A percentile compares a stretch with the other conserved stretches of the same genome.
Conservation (phyloP, 2,329 filamentous ascomycete species). For the Lachnellula arida region DNA sequence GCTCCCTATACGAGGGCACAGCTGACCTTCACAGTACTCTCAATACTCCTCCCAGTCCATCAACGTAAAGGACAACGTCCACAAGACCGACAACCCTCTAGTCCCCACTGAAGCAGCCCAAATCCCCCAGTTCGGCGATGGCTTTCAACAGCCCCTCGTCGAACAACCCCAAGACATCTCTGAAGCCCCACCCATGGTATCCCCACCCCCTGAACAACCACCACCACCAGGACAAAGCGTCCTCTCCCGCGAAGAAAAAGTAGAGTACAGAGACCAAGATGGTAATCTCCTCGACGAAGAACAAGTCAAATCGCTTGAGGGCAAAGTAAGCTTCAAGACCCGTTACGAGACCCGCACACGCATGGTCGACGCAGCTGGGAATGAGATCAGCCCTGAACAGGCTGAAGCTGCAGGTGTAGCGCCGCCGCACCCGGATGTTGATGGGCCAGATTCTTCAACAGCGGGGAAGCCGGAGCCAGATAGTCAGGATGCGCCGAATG, state of each 20-base stretch:
- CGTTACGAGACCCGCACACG: constrained; percentile 92
- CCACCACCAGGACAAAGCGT: constrained; percentile 25
- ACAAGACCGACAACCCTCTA: constrained; percentile 28
- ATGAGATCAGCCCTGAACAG: constrained; percentile 51
- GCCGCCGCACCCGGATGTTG: constrained; percentile 38
- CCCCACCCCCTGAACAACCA: constrained; percentile 15
- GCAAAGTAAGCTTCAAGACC: constrained; percentile 93
- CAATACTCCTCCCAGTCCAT: constrained; percentile 31
- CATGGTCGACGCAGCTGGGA: constrained; percentile 73
- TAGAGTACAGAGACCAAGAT: constrained; percentile 93
- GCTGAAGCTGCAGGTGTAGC: constrained; percentile 25
- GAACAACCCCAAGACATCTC: constrained; percentile 26
- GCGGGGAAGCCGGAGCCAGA: constrained; percentile 35
- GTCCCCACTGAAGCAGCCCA: constrained; percentile 25
- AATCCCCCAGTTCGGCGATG: constrained; percentile 14
- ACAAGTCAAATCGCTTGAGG: constrained; percentile 77
- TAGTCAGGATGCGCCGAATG: constrained; percentile 36
- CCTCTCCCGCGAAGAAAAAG: constrained; percentile 61
- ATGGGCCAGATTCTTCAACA: constrained; percentile 58
- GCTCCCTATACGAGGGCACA: constrained; percentile 18
- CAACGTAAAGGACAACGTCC: constrained; percentile 22
- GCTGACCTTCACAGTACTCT: constrained; percentile 31
- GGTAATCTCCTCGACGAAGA: constrained; percentile 83
- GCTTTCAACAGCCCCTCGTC: constrained; percentile 25
- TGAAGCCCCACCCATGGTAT: constrained; percentile 25